Percentiles rank a stretch among this genome's conserved stretches.
These are phyloP conservation scores for Antitrichia curtipendula DNA, from an alignment of 225 moss, liverwort and hornwort genomes.

Conservation along the genomic window DNA sequence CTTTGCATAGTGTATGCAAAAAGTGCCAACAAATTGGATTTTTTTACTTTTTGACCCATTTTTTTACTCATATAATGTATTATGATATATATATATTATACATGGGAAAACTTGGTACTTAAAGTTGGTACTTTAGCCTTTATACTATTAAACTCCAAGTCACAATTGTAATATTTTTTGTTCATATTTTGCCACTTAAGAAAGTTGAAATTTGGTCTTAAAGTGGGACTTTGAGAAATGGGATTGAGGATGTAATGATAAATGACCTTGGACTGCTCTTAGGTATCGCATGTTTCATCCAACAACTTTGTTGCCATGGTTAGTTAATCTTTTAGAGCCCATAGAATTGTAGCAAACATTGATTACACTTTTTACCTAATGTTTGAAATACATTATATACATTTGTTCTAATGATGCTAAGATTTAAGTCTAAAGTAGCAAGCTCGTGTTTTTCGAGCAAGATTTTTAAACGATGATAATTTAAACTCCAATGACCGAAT, in stretches of 20 bases:
- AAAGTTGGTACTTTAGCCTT: fast-evolving
- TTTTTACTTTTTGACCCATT: not conserved
- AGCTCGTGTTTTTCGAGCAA: too few species aligned
- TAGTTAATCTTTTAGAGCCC: too few species aligned
- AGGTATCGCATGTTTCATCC: too few species aligned
- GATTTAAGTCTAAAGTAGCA: too few species aligned
- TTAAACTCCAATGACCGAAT: too few species aligned
- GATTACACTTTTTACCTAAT: too few species aligned
- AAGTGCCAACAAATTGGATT: not conserved
- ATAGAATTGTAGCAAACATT: too few species aligned
- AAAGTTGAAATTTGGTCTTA: not conserved
- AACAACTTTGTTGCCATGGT: too few species aligned
- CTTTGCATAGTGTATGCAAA: not conserved
- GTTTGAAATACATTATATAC: too few species aligned
- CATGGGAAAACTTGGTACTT: not conserved
- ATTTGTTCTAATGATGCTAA: too few species aligned
- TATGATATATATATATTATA: not conserved
- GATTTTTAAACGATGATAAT: too few species aligned
- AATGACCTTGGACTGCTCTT: too few species aligned
- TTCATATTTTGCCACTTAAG: not conserved
- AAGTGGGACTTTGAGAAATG: not conserved
- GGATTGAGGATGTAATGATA: not conserved
- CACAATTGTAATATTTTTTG: not conserved
- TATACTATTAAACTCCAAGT: not conserved
- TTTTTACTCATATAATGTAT: fast-evolving